Base-by-base conservation (phyloP, 2,329 filamentous ascomycete species). In the Malbranchea zuffiana region DNA sequence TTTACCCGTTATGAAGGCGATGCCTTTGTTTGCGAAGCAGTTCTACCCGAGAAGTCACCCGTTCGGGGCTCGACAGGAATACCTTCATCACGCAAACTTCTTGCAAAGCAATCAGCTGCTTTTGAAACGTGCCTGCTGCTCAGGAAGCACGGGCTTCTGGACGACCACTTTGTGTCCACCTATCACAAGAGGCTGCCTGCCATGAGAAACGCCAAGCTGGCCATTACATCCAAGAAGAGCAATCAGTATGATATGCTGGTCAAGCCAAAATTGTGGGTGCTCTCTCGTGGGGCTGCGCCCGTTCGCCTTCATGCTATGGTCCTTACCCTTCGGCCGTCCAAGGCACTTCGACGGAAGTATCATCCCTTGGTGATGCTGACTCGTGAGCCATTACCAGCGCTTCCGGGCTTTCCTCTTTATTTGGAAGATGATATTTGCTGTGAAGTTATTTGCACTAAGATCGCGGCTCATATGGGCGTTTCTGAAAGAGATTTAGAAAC, bases 71-170 rank as follows among this genome's bases (percentile, higher is more conserved):
- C 74, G 4, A 66, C 68, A 8, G 88, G 90, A 4, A 66, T 62
- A 5, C 62, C 74, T 0, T 74, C 79, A 38, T 55, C 66, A 5
- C 82, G 71, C 40, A 96, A 94, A 57, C 69, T 77, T 19, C 62
- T 80, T 12, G 88, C 90, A 3, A 92, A 90, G 56, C 84, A 83
- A 46, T 84, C 87, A 0, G 88, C 87, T 3, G 88, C 90, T 0
- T 96, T 88, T 54, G 75, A 86, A 50, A 75, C 81, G 34, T 95
- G 87, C 51, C 55, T 85, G 1, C 55, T 75, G 43, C 67, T 98
- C 11, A 67, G 79, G 32, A 67, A 74, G 41, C 69, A 71, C 36
- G 72, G 72, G 2, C 75, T 80, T 42, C 66, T 98, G 4, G 75
- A 95, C 51, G 70, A 77, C 1, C 66, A 85, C 52, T 67, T 96